These are phyloP conservation scores for Cetraspora pellucida DNA, from an alignment of 192 early-diverging fungal genomes.

Conservation along the genomic window DNA sequence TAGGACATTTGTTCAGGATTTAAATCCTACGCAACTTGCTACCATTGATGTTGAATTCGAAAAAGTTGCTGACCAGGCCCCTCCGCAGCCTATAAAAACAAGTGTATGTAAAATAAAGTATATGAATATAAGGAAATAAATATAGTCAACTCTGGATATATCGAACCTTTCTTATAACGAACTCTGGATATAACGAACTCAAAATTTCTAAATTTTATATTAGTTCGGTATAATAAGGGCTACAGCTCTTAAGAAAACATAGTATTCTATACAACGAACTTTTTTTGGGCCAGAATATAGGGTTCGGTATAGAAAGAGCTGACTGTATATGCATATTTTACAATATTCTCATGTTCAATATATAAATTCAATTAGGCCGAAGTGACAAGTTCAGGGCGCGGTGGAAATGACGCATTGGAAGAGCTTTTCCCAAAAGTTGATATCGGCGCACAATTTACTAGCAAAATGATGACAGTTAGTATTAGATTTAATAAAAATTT, in stretches of 20 bases:
- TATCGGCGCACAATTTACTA: slow-evolving; percentile 63
- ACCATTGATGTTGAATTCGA: slow-evolving; percentile 93
- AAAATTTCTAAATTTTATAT: no score
- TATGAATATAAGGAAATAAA: neutral
- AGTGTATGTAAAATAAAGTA: slow-evolving; percentile 34
- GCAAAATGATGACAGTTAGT: slow-evolving; percentile 52
- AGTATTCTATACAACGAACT: no score
- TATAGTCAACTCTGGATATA: no score
- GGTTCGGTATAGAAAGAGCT: no score
- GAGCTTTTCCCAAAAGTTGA: slow-evolving; percentile 89
- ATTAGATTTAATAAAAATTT: slow-evolving; percentile 2
- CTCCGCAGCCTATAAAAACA: slow-evolving; percentile 65
- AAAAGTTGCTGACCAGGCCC: slow-evolving; percentile 72
- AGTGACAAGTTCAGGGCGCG: slow-evolving; percentile 33
- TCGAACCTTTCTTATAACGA: no score
- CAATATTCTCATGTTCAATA: neutral
- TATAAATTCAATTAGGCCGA: slow-evolving; percentile 28
- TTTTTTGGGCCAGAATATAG: no score
- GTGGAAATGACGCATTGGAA: slow-evolving; percentile 66
- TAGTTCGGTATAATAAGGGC: no score
- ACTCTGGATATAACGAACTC: no score
- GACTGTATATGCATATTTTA: neutral
- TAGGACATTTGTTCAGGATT: slow-evolving; percentile 82
- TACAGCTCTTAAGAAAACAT: no score
- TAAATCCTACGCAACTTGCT: slow-evolving; percentile 79